Base-by-base conservation (phyloP, 129 eudicot genomes). In the Tagetes patula region DNA sequence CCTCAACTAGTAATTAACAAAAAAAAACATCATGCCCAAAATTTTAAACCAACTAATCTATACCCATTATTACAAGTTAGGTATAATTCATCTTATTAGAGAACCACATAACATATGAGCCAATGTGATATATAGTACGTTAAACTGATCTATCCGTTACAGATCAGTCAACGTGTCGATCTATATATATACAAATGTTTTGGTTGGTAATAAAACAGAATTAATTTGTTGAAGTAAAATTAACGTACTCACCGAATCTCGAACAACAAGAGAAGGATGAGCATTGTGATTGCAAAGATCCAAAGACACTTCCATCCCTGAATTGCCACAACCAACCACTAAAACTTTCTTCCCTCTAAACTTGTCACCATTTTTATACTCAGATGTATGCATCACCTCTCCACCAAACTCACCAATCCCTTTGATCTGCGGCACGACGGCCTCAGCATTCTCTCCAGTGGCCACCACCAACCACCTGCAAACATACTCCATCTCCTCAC, bases 371-470 rank as follows among this genome's bases (percentile, higher is more conserved):
- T 88, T 84, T 69, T 75, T 84, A 69, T 94, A 94, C 82, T 77
- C 80, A 55, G 97, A 54, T 11, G 99, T 90, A 68, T 94, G 99
- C 40, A 75, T 71, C 27, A 94, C 80, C 47, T 67, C 68, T 42
- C 96, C 96, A 0, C 83, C 71, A 69, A 90, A 94, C 56, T 84
- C 80, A 68, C 56, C 85, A 75, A 85, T 48, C 73, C 99, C 99
- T 75, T 82, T 86, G 1, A 94, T 86, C 49, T 75, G 70, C 62
- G 99, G 99, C 82, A 80, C 80, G 67, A 90, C 85, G 37, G 83
- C 91, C 87, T 94, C 97, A 14, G 99, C 99, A 86, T 94, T 94
- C 74, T 94, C 99, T 46, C 99, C 99, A 14, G 99, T 94, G 1
- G 99, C 99, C 81, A 83, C 99, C 55, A 94, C 76, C 83, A 94